Conservation (phyloP, 2,329 filamentous ascomycete species). For the Bipolaris cookei region DNA sequence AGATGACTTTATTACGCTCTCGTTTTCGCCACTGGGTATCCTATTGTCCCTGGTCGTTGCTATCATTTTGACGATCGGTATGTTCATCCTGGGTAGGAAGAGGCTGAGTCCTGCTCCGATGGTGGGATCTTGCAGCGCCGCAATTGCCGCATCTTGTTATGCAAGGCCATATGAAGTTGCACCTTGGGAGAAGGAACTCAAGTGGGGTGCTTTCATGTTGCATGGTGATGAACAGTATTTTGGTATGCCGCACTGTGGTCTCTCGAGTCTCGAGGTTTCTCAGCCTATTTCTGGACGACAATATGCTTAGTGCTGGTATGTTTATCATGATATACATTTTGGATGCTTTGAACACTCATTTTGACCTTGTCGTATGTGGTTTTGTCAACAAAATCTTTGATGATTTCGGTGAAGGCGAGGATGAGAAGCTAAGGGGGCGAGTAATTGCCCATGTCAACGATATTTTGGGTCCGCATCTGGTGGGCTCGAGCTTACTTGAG, state of each 20-base stretch:
- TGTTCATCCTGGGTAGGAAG: not conserved
- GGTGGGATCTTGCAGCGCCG: not conserved
- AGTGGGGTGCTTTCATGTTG: not conserved
- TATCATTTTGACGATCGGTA: not conserved
- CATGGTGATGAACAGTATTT: too few relatives aligned
- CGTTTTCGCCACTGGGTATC: not conserved
- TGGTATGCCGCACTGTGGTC: too few relatives aligned
- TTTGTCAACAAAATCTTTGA: not conserved
- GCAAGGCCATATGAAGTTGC: not conserved
- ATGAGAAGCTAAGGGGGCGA: not conserved
- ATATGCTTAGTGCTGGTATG: too few relatives aligned
- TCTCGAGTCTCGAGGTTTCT: too few relatives aligned
- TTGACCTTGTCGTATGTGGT: not conserved
- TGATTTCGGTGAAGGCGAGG: not conserved
- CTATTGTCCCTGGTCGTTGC: not conserved
- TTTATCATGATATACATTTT: too few relatives aligned
- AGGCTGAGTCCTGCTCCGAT: not conserved
- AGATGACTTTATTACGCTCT: not conserved
- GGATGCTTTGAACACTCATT: too few relatives aligned
- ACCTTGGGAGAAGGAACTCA: not conserved
- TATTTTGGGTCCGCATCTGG: not conserved
- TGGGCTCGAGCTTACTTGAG: not conserved
- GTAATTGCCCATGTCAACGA: not conserved
- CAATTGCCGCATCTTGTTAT: not conserved
- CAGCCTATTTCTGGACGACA: too few relatives aligned